phyloP scores from a whole-genome alignment of 208 protist species.

The Crithidia expoeki region DNA sequence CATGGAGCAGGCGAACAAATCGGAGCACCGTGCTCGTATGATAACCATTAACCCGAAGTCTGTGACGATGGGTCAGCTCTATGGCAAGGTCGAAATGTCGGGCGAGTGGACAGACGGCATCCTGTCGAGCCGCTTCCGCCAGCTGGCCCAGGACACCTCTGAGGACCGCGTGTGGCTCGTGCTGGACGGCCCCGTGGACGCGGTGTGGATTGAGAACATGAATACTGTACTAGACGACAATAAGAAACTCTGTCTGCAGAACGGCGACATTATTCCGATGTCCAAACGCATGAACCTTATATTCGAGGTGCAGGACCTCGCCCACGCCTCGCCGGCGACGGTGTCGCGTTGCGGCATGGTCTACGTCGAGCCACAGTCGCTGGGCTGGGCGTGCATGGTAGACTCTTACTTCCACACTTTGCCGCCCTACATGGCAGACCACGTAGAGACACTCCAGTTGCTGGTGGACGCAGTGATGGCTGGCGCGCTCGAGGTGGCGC shows the following conservation, averaged over 20 bases:
- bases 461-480: slow-evolving; percentile 79
- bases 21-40: slow-evolving; percentile 85
- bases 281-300: slow-evolving; percentile 95
- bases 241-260: slow-evolving; percentile 98
- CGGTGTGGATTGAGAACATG: slow-evolving; percentile 99
- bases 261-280: slow-evolving; percentile 98
- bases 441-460: slow-evolving; percentile 39
- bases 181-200: slow-evolving; percentile 98
- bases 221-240: slow-evolving; percentile 99
- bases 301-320: slow-evolving; percentile 97
- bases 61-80: slow-evolving; percentile 95
- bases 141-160: slow-evolving; percentile 81
- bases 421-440: slow-evolving; percentile 56
- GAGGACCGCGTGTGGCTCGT: slow-evolving; percentile 95
- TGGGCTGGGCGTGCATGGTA: slow-evolving; percentile 94
- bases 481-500: slow-evolving; percentile 82
- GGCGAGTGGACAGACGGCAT: slow-evolving; percentile 98
- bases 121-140: slow-evolving; percentile 93
- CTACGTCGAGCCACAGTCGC: slow-evolving; percentile 94
- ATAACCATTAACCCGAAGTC: slow-evolving; percentile 96
- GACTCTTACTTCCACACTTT: slow-evolving; percentile 85
- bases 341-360: slow-evolving; percentile 99
- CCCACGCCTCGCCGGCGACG: slow-evolving; percentile 97
- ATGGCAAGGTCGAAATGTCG: slow-evolving; percentile 94
- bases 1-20: slow-evolving; percentile 67